Evolutionary conservation across 2,329 filamentous ascomycete genomes (phyloP).

Genomic region (Iodosphaeria phyllophila): DNA sequence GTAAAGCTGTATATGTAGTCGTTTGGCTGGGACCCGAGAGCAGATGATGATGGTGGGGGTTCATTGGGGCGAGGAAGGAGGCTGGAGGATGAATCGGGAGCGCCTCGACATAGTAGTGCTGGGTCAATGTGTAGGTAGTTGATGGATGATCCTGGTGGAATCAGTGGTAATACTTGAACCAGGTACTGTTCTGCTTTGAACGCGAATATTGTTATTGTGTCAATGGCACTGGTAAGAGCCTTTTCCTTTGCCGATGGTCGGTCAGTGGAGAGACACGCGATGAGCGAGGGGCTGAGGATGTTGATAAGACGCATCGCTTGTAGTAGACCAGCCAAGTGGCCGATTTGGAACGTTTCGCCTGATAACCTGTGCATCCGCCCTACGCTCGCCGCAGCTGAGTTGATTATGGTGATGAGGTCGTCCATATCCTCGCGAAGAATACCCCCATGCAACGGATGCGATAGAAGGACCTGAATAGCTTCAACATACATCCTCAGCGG

Average conservation of each 20-base stretch:
- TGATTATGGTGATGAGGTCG: conserved; percentile 15
- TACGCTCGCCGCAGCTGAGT: conserved; percentile 12
- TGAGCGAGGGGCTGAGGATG: conserved; percentile 11
- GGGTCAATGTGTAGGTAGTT: conserved; percentile 4
- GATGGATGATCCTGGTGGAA: conserved; percentile 1
- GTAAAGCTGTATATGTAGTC: conserved; percentile 20
- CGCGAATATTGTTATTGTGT: conserved; percentile 10
- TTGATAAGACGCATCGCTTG: conserved; percentile 10
- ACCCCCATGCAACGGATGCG: conserved; percentile 17
- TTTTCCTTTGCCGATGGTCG: conserved; percentile 4
- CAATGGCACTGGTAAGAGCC: conserved; percentile 5
- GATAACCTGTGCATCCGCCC: conserved; percentile 7
- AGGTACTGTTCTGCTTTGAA: conserved; percentile 8
- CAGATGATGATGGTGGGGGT: too few relatives aligned
- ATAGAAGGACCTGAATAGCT: conserved; percentile 20
- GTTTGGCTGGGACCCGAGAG: conserved; percentile 5
- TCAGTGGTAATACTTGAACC: conserved; percentile 4
- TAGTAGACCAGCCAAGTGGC: conserved; percentile 8
- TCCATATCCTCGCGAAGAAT: conserved; percentile 15
- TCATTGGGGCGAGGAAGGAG: too few relatives aligned
- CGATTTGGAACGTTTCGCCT: conserved; percentile 6
- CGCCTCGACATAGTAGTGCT: conserved; percentile 8
- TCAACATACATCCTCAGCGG: conserved; percentile 30
- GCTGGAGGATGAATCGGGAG: conserved; percentile 3
- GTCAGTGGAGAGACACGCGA: conserved; percentile 10